These are phyloP conservation scores for Lobulomyces angularis DNA, from an alignment of 192 early-diverging fungal species.

Conservation along the genomic window DNA sequence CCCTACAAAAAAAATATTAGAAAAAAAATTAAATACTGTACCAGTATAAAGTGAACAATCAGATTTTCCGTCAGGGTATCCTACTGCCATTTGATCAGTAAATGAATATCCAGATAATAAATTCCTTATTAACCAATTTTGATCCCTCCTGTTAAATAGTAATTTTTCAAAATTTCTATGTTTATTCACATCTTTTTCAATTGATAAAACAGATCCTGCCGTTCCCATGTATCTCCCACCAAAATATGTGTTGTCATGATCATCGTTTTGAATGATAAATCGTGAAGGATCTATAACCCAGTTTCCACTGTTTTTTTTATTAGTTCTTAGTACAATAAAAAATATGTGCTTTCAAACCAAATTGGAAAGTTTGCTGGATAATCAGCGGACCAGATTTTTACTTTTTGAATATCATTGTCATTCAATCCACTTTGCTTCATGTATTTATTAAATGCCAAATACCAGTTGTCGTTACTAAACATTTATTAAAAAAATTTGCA, in stretches of 20 bases:
- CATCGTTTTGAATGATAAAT: constrained; percentile 14
- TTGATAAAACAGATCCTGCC: constrained; percentile 15
- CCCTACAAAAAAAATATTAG: too few relatives aligned
- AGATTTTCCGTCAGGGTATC: too few relatives aligned
- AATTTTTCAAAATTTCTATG: constrained; percentile 13
- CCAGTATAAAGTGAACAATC: too few relatives aligned
- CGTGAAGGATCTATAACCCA: constrained; percentile 12
- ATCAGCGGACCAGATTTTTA: constrained; percentile 16
- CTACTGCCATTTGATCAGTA: too few relatives aligned
- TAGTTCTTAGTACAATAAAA: background rate
- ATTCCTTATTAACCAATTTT: constrained; percentile 11
- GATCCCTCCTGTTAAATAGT: constrained; percentile 13
- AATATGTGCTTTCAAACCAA: constrained; percentile 1
- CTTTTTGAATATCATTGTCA: constrained; percentile 9
- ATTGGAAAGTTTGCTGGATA: constrained; percentile 17
- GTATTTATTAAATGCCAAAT: background rate
- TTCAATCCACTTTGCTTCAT: constrained; percentile 2
- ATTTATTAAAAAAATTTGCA: constrained; percentile 8
- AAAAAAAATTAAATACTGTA: too few relatives aligned
- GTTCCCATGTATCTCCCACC: constrained; percentile 9
- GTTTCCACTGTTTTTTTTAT: background rate
- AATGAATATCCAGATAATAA: too few relatives aligned
- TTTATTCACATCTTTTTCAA: constrained; percentile 10
- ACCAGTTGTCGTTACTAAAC: constrained; percentile 6
- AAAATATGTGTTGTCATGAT: background rate